Conservation (phyloP, 305 asterid species). For the Striga hermonthica region DNA sequence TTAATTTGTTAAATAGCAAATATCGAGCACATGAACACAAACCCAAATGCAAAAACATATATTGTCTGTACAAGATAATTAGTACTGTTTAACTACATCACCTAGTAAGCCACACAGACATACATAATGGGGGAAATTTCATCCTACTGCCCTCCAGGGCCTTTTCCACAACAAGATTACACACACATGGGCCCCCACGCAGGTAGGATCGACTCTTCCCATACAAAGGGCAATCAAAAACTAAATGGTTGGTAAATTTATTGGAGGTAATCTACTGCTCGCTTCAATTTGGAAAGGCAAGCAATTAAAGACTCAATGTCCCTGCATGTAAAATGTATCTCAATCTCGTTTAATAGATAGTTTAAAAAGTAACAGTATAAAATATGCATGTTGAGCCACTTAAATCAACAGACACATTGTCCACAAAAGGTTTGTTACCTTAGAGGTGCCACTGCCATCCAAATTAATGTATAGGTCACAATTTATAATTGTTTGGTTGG, state of each 20-base stretch:
- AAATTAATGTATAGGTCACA: conserved; percentile 58
- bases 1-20: neutral
- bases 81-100: neutral
- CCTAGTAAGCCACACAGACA: too few relatives aligned
- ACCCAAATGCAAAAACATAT: neutral
- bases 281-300: too few relatives aligned
- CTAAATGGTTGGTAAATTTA: too few relatives aligned
- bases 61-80: neutral
- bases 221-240: too few relatives aligned
- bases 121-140: too few relatives aligned
- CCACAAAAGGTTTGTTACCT: conserved; percentile 38
- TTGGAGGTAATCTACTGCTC: too few relatives aligned
- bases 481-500: conserved; percentile 49
- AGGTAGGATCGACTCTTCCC: neutral
- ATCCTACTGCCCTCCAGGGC: too few relatives aligned
- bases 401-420: neutral
- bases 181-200: too few relatives aligned
- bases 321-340: too few relatives aligned
- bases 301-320: too few relatives aligned
- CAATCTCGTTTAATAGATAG: neutral
- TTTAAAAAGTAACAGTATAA: neutral
- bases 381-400: neutral
- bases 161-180: too few relatives aligned
- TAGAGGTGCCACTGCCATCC: conserved; percentile 55
- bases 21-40: conserved; percentile 8